Base-by-base conservation (phyloP, 1,139 yeast species). In the Citeromyces hawaiiensis region DNA sequence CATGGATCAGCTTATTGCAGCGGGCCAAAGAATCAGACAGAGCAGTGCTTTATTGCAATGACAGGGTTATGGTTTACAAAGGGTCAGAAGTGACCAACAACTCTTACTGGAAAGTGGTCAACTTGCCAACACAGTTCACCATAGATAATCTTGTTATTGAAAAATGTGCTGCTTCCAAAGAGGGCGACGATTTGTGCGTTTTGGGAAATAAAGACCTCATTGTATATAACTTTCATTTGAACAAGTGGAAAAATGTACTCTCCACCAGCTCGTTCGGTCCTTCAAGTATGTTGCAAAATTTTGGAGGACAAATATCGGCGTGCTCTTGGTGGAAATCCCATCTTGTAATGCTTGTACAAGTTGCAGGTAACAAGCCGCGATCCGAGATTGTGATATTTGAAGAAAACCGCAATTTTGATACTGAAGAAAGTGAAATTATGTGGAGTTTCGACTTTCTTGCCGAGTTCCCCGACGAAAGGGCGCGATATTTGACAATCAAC, bases 141-240 rank as follows among this genome's bases (percentile, higher is more conserved):
- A 37, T 55, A 15, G 45, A 45, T 23, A 57, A 57, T 40, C 36
- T 41, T 23, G 44, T 41, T 11, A 56, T 63, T 3, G 40, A 48
- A 9, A 48, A 55, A 30, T 48, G 55, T 9, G 48, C 60, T 0
- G 51, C 56, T 3, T 59, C 63, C 34, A 56, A 54, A 37, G 62
- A 61, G 47, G 67, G 65, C 2, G 50, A 53, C 33, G 48, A 45
- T 37, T 45, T 63, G 4, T 64, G 66, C 30, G 36, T 63, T 8
- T 54, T 62, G 10, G 67, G 66, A 4, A 47, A 49, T 15, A 47
- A 44, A 15, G 57, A 58, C 37, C 52, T 63, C 3, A 38, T 59
- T 19, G 42, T 61, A 3, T 59, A 57, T 42, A 52, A 56, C 21
- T 39, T 52, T 13, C 14, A 42, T 5, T 49, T 49, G 2, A 48